These are phyloP conservation scores for Mycena galericulata DNA, from an alignment of 768 basidiomycete species.

Conservation along the genomic window DNA sequence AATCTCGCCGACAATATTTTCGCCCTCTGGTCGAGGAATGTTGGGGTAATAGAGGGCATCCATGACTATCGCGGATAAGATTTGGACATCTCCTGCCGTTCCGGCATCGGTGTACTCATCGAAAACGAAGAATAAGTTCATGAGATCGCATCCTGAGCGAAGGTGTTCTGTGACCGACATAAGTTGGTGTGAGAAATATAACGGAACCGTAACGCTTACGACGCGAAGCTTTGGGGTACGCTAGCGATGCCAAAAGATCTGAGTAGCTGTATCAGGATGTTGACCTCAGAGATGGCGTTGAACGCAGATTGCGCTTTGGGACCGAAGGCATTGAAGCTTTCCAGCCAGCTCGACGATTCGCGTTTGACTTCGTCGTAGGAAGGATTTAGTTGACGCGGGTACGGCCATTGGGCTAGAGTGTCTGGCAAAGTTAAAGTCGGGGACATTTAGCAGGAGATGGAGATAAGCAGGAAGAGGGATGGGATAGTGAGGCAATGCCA, in stretches of 20 bases:
- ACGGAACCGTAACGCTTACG: background rate
- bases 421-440: background rate
- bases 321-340: background rate
- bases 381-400: background rate
- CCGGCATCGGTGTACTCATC: slow-evolving; percentile 47
- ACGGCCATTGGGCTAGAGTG: background rate
- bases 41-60: slow-evolving; percentile 45
- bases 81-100: slow-evolving; percentile 36
- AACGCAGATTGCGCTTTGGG: background rate
- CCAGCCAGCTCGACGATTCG: background rate
- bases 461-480: no score
- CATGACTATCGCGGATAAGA: slow-evolving; percentile 38
- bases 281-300: background rate
- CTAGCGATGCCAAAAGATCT: background rate
- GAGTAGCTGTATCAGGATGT: background rate
- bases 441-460: no score
- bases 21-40: slow-evolving; percentile 41
- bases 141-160: slow-evolving; percentile 45
- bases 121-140: slow-evolving; percentile 44
- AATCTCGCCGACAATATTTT: slow-evolving; percentile 45
- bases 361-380: background rate
- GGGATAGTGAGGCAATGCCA: no score
- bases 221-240: background rate
- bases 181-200: no score
- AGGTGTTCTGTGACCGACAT: slow-evolving; percentile 23